phyloP scores from a whole-genome alignment of 768 basidiomycete species.

The Neoboletus magnificus region DNA sequence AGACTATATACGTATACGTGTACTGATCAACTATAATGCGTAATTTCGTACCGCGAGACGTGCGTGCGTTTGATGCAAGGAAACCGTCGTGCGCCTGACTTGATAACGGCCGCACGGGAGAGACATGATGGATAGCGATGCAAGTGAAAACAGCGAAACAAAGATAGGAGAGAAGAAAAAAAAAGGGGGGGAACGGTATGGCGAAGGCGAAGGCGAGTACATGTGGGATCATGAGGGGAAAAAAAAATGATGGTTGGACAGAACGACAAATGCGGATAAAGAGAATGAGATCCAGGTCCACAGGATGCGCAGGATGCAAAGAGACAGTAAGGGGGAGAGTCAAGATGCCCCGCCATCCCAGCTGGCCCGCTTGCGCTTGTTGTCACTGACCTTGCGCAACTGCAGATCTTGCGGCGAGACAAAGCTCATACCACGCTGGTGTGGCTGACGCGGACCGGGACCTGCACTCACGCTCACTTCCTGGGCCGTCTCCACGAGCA shows the following conservation, averaged over 20 bases:
- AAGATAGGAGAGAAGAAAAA: no score
- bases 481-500: conserved; percentile 20
- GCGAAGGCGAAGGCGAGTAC: conserved; percentile 11
- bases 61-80: conserved; percentile 16
- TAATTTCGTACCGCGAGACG: conserved; percentile 19
- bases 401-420: conserved; percentile 53
- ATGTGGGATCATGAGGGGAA: neutral
- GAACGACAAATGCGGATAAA: conserved; percentile 16
- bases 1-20: conserved; percentile 29
- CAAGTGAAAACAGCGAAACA: conserved; percentile 12
- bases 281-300: conserved; percentile 6
- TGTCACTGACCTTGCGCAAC: conserved; percentile 45
- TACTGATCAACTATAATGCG: conserved; percentile 28
- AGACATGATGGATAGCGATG: conserved; percentile 25
- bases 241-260: conserved; percentile 3
- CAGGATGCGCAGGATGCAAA: conserved; percentile 5
- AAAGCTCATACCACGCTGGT: conserved; percentile 52
- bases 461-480: conserved; percentile 4
- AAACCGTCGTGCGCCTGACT: conserved; percentile 5
- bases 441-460: conserved; percentile 15
- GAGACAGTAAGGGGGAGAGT: neutral
- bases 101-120: conserved; percentile 5
- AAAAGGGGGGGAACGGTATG: neutral
- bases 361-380: conserved; percentile 56
- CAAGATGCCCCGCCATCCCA: conserved; percentile 48